Percentiles rank a stretch among this genome's conserved stretches.
These are phyloP conservation scores for Uronychia binucleata DNA, from an alignment of 73 alveolate genomes.

Conservation along the genomic window DNA sequence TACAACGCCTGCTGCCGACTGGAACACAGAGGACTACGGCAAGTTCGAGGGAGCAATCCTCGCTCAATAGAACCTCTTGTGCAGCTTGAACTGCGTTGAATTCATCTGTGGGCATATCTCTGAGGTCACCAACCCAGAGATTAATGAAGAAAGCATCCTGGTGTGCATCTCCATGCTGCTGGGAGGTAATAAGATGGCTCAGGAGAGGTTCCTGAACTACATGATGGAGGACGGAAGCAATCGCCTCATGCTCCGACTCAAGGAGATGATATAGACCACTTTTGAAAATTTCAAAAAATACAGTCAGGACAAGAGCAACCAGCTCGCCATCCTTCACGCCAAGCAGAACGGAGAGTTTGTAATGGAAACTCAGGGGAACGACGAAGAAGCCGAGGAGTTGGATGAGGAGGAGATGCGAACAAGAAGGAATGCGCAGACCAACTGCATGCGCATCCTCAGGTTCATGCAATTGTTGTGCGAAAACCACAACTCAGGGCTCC, in stretches of 20 bases:
- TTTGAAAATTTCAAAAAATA: constrained; percentile 45
- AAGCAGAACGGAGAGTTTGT: not conserved
- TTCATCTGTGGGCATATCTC: constrained; percentile 50
- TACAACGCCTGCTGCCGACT: constrained; percentile 58
- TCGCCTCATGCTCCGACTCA: constrained; percentile 21
- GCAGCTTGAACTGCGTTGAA: constrained; percentile 28
- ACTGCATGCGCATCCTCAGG: constrained; percentile 74
- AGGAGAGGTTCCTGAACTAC: constrained; percentile 50
- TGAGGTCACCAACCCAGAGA: constrained; percentile 24
- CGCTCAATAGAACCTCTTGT: constrained; percentile 35
- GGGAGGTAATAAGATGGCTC: constrained; percentile 60
- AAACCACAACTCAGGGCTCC: constrained; percentile 84
- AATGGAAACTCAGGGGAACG: constrained; percentile 21
- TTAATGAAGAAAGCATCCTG: constrained; percentile 45
- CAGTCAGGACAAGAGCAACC: constrained; percentile 16
- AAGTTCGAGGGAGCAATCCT: constrained; percentile 25
- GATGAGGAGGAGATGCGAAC: not conserved
- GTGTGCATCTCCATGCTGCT: constrained; percentile 49
- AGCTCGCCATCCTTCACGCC: constrained; percentile 13
- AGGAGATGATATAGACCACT: constrained; percentile 27
- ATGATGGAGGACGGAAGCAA: constrained; percentile 47
- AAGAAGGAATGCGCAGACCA: constrained; percentile 10
- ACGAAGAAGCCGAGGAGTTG: constrained; percentile 14
- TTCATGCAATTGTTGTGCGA: constrained; percentile 94
- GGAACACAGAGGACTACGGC: constrained; percentile 62